phyloP scores from a whole-genome alignment of 2,329 filamentous ascomycete genomes.

The Setomelanomma holmii region DNA sequence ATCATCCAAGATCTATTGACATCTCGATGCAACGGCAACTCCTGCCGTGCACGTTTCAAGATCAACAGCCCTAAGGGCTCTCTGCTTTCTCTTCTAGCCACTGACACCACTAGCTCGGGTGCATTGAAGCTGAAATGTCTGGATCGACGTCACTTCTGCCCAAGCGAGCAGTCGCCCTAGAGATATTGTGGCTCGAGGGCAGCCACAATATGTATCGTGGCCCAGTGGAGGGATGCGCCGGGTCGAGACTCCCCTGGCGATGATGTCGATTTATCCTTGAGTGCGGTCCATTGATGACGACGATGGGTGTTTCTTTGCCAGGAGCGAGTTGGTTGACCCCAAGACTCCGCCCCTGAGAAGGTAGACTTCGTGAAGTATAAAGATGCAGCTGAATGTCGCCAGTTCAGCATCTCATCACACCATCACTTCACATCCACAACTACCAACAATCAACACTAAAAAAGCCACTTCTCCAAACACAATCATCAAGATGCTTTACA shows the following conservation, averaged over 20 bases:
- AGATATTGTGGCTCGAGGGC: constrained; percentile 20
- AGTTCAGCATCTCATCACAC: constrained; percentile 33
- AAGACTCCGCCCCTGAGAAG: constrained; percentile 5
- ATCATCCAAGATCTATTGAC: constrained; percentile 29
- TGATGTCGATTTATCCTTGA: constrained; percentile 27
- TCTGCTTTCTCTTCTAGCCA: constrained; percentile 22
- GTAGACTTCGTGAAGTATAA: constrained; percentile 37
- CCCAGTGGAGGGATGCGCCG: constrained; percentile 14
- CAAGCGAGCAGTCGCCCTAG: constrained; percentile 16
- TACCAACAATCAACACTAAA: constrained; percentile 19
- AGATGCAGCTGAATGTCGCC: constrained; percentile 25
- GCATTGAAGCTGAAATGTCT: constrained; percentile 34
- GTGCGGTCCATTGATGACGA: constrained; percentile 32
- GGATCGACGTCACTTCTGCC: constrained; percentile 37
- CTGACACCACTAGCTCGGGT: constrained; percentile 17
- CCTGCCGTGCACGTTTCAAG: constrained; percentile 29
- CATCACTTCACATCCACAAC: constrained; percentile 25
- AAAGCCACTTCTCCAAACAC: constrained; percentile 6
- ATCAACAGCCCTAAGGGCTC: constrained; percentile 29
- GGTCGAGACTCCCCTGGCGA: constrained; percentile 15
- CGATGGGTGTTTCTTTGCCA: constrained; percentile 11
- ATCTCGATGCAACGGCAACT: constrained; percentile 20
- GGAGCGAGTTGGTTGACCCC: constrained; percentile 7
- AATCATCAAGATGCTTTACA: constrained; percentile 44
- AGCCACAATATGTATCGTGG: constrained; percentile 13